A percentile compares a stretch with the other conserved stretches of the same genome.
These are phyloP conservation scores for Meyerozyma smithsonii DNA, from an alignment of 1,139 yeast species.

Conservation along the genomic window DNA sequence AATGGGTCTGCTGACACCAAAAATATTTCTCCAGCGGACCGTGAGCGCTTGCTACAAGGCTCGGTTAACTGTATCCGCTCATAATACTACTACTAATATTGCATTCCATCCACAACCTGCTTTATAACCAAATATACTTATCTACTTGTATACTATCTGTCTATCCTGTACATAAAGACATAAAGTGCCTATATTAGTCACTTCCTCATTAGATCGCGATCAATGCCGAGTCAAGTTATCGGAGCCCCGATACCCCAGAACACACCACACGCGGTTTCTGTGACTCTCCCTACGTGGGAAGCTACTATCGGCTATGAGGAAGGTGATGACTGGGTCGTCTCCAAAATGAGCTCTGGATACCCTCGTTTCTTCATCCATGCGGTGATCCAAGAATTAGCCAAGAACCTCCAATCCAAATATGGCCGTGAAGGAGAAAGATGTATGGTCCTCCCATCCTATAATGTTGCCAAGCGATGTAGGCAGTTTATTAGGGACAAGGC, in stretches of 20 bases:
- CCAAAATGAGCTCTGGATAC: slow-evolving; percentile 79
- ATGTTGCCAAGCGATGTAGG: slow-evolving; percentile 80
- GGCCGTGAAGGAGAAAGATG: slow-evolving; percentile 74
- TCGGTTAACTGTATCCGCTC: slow-evolving; percentile 59
- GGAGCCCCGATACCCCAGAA: slow-evolving; percentile 87
- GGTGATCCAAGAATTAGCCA: slow-evolving; percentile 58
- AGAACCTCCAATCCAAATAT: slow-evolving; percentile 50
- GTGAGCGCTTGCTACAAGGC: slow-evolving; percentile 62
- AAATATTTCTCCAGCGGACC: slow-evolving; percentile 25
- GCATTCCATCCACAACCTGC: not conserved
- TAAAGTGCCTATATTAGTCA: no score
- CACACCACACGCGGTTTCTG: slow-evolving; percentile 90
- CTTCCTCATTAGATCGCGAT: not conserved
- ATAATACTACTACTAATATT: slow-evolving; percentile 7
- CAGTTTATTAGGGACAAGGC: slow-evolving; percentile 53
- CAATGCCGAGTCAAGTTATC: slow-evolving; percentile 35
- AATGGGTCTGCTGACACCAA: slow-evolving; percentile 9
- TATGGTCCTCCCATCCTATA: slow-evolving; percentile 73
- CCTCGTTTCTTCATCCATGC: slow-evolving; percentile 84
- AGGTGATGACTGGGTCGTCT: slow-evolving; percentile 80
- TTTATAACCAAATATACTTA: not conserved
- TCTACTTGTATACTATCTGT: no score
- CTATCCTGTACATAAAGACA: no score
- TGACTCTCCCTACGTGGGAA: slow-evolving; percentile 90
- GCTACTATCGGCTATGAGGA: slow-evolving; percentile 91